Percentiles rank a stretch among this genome's conserved stretches.
Evolutionary conservation across 1,284 basidiomycete genomes (phyloP).

Genomic region (Calocybe gambosa): DNA sequence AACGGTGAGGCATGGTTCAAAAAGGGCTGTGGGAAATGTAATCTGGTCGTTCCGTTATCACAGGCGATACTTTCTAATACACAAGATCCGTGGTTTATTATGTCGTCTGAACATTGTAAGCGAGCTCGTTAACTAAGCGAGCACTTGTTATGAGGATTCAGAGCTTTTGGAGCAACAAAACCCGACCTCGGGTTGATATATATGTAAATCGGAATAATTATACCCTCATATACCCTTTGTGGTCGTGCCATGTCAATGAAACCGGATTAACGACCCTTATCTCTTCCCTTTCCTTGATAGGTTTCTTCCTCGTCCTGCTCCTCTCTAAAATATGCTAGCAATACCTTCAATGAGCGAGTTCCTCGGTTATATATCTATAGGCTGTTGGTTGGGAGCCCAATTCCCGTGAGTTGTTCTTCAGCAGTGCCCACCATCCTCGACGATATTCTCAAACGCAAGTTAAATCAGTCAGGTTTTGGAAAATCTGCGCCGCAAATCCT

Average conservation of each 20-base stretch:
- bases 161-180: no score
- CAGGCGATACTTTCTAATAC: not conserved
- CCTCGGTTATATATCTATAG: slow-evolving; percentile 74
- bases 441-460: not conserved
- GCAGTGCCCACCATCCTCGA: not conserved
- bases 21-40: slow-evolving; percentile 1
- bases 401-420: slow-evolving; percentile 67
- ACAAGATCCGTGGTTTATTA: not conserved
- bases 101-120: not conserved
- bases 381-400: slow-evolving; percentile 88
- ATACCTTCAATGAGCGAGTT: slow-evolving; percentile 41
- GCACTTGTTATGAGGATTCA: no score
- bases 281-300: slow-evolving; percentile 1
- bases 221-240: not conserved
- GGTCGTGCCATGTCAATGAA: not conserved
- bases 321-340: slow-evolving; percentile 10
- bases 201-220: no score
- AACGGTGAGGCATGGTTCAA: slow-evolving; percentile 40
- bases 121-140: no score
- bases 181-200: no score
- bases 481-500: slow-evolving; percentile 69
- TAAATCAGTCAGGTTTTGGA: slow-evolving; percentile 64
- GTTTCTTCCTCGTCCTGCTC: slow-evolving; percentile 2
- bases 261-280: slow-evolving; percentile 1
- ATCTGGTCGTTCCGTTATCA: not conserved